Percentiles rank a stretch among this genome's conserved stretches.
Conservation (phyloP, 805 yeast species). For the Yarrowia deformans region DNA sequence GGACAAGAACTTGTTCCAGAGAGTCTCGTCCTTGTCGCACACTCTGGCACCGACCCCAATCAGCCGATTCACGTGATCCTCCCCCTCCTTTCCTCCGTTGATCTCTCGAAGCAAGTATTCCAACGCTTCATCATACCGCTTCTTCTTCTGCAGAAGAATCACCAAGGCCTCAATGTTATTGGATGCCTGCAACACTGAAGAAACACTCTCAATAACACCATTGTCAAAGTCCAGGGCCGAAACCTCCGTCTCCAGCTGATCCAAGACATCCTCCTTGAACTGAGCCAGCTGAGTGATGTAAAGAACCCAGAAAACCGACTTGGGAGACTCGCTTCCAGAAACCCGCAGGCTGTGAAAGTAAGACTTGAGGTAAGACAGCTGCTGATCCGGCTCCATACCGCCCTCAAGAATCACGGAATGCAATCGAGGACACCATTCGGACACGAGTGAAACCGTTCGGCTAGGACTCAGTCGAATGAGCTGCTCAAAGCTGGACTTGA, state of each 20-base stretch:
- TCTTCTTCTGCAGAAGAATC: slow-evolving; percentile 10
- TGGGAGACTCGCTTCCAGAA: slow-evolving; percentile 12
- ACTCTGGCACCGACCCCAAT: slow-evolving; percentile 11
- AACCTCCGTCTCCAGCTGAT: slow-evolving; percentile 6
- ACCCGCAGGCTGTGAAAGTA: slow-evolving; percentile 24
- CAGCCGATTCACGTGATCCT: not conserved
- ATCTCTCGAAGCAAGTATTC: slow-evolving; percentile 2
- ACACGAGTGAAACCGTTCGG: slow-evolving; percentile 47
- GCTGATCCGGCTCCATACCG: slow-evolving; percentile 44
- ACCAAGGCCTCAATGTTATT: slow-evolving; percentile 9
- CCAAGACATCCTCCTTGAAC: not conserved
- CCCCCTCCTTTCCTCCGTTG: not conserved
- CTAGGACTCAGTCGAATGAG: slow-evolving; percentile 24
- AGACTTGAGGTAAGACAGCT: slow-evolving; percentile 20
- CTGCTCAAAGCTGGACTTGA: slow-evolving; percentile 6
- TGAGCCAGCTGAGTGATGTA: slow-evolving; percentile 11
- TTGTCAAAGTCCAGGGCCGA: slow-evolving; percentile 9
- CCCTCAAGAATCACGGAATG: slow-evolving; percentile 53
- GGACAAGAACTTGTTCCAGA: slow-evolving; percentile 28
- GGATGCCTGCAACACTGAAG: not conserved
- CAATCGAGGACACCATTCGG: slow-evolving; percentile 52
- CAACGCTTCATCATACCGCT: slow-evolving; percentile 11
- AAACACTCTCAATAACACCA: slow-evolving; percentile 1
- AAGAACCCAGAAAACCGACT: slow-evolving; percentile 4
- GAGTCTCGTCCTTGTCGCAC: slow-evolving; percentile 19